These are phyloP conservation scores for Jacaranda mimosifolia DNA, from an alignment of 257 asterid genomes.

Conservation along the genomic window DNA sequence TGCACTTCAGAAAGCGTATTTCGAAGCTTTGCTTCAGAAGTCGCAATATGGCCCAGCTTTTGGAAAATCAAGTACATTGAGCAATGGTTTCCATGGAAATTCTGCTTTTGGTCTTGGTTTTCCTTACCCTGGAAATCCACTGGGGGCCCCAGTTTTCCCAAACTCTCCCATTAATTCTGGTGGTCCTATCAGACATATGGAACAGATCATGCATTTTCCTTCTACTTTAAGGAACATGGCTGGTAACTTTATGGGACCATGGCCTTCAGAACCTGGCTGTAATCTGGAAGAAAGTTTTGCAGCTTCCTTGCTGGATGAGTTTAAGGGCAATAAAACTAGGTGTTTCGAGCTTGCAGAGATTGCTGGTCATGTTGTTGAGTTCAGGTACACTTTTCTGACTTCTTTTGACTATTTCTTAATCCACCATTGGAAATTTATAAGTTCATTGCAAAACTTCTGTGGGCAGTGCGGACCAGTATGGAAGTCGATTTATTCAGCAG, in stretches of 20 bases:
- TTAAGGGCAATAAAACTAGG: constrained; percentile 73
- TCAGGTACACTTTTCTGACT: constrained; percentile 58
- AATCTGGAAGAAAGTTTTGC: constrained; percentile 60
- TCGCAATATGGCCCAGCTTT: constrained; percentile 60
- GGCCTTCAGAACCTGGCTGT: constrained; percentile 61
- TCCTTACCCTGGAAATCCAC: constrained; percentile 62
- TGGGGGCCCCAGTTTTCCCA: constrained; percentile 51
- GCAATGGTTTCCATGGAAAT: constrained; percentile 63
- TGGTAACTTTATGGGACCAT: constrained; percentile 57
- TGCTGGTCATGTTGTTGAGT: constrained; percentile 87
- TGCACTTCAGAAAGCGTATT: constrained; percentile 70
- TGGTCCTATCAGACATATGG: constrained; percentile 58
- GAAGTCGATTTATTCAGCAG: constrained; percentile 89
- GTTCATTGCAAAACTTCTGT: constrained; percentile 21
- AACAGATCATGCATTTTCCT: constrained; percentile 54
- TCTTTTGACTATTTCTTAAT: neutral
- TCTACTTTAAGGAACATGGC: constrained; percentile 54
- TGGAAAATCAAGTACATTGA: constrained; percentile 43
- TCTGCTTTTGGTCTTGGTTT: constrained; percentile 55
- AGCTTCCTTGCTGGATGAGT: constrained; percentile 74
- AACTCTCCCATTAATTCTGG: constrained; percentile 58
- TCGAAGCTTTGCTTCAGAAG: constrained; percentile 60
- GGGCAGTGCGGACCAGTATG: constrained; percentile 83
- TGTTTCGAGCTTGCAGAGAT: constrained; percentile 80
- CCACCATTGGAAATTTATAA: neutral